These are phyloP conservation scores for Alternaria ethzedia DNA, from an alignment of 2,329 filamentous ascomycete species.

Conservation along the genomic window DNA sequence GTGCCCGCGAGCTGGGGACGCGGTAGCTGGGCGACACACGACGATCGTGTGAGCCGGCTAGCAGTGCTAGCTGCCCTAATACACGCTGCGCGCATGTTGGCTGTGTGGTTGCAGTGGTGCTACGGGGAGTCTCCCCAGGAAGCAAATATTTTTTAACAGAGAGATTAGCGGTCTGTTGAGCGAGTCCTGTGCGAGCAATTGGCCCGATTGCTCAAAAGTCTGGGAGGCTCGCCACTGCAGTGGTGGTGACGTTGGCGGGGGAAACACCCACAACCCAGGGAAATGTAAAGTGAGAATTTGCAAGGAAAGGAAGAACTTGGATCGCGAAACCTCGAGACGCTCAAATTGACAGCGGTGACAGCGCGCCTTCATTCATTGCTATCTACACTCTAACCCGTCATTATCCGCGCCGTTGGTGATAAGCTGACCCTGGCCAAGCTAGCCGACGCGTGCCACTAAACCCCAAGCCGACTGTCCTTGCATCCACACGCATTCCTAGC, in stretches of 20 bases:
- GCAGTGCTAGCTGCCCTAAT: conserved; percentile 41
- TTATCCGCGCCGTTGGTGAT: conserved; percentile 21
- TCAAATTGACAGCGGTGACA: conserved; percentile 2
- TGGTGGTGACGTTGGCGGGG: background rate
- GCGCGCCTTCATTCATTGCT: background rate
- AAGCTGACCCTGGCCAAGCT: conserved; percentile 15
- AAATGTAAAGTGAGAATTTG: background rate
- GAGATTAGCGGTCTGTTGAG: background rate
- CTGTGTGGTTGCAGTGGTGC: background rate
- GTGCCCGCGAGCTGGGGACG: conserved; percentile 26
- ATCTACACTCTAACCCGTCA: conserved; percentile 16
- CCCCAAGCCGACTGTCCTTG: conserved; percentile 18
- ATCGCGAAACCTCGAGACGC: conserved; percentile 5
- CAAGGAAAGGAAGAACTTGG: conserved; percentile 2
- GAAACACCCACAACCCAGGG: background rate
- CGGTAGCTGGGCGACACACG: conserved; percentile 27
- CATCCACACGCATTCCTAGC: conserved; percentile 18
- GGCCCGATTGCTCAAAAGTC: background rate
- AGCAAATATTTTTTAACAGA: background rate
- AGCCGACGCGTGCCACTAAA: conserved; percentile 16
- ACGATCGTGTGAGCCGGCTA: conserved; percentile 31
- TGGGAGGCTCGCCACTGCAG: conserved; percentile 1
- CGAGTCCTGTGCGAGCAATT: background rate
- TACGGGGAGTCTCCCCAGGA: background rate
- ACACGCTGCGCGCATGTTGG: conserved; percentile 41